Conservation (phyloP, 1,284 basidiomycete genomes). For the Peniophora sp. region DNA sequence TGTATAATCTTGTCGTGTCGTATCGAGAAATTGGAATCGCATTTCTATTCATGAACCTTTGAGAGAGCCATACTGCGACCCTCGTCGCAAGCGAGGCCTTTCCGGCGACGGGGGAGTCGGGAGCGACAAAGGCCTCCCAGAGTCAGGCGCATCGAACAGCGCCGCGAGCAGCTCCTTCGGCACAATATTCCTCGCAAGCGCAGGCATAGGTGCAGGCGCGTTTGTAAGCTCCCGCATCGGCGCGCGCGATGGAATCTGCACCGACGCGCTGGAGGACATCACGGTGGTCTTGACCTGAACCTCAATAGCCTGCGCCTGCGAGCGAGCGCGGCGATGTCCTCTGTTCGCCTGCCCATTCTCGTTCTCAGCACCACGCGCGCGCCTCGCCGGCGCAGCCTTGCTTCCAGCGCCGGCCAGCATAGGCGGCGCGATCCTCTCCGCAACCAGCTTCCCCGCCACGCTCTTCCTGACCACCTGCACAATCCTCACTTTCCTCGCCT, state of each 20-base stretch:
- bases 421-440: conserved; percentile 49
- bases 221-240: not conserved
- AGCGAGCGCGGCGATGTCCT: not conserved
- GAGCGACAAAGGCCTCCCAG: not conserved
- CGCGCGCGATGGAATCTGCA: not conserved
- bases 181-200: not conserved
- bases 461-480: conserved; percentile 67
- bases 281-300: not conserved
- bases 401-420: conserved; percentile 1
- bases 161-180: conserved; percentile 1
- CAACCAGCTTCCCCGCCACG: conserved; percentile 46
- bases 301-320: not conserved
- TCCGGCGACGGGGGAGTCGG: not conserved
- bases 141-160: not conserved
- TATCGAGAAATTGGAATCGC: too few relatives aligned
- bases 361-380: not conserved
- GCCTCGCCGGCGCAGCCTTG: not conserved
- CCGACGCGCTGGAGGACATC: not conserved
- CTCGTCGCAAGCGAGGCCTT: too few relatives aligned
- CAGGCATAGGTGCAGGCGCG: not conserved
- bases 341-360: not conserved
- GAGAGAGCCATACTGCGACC: too few relatives aligned
- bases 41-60: too few relatives aligned
- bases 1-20: too few relatives aligned
- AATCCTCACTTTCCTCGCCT: conserved; percentile 58